A percentile compares a stretch with the other conserved stretches of the same genome.
These are phyloP conservation scores for Pancytospora philotis DNA, from an alignment of 371 early-diverging fungal species.

Conservation along the genomic window DNA sequence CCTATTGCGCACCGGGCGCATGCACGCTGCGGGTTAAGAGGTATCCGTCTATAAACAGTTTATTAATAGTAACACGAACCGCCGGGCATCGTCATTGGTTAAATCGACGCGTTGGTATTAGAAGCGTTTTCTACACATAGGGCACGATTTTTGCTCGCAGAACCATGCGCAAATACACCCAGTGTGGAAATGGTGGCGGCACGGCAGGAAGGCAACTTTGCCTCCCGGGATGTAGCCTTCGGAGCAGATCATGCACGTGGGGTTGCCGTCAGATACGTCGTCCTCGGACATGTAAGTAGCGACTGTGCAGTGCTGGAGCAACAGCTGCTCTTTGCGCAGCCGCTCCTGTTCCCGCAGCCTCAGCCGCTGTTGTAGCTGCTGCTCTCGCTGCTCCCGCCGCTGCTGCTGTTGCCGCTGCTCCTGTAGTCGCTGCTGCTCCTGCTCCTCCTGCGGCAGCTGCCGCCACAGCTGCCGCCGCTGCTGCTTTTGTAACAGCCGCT, in stretches of 20 bases:
- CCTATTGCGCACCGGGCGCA: no score
- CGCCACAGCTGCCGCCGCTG: no score
- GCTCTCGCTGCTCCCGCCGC: no score
- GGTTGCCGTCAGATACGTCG: conserved; percentile 56
- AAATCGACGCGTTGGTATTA: conserved; percentile 59
- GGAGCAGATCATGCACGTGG: conserved; percentile 59
- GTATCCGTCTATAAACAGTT: no score
- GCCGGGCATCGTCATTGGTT: background rate
- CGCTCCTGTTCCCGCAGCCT: no score
- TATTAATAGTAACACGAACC: no score
- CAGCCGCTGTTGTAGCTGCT: no score
- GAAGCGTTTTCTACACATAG: conserved; percentile 59
- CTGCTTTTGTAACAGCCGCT: no score
- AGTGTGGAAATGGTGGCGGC: conserved; percentile 60
- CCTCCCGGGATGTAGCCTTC: conserved; percentile 52
- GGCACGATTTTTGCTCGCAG: conserved; percentile 59
- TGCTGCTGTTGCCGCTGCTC: no score
- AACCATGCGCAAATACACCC: conserved; percentile 61
- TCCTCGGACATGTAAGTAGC: conserved; percentile 47
- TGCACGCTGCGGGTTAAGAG: no score
- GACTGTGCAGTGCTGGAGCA: conserved; percentile 57
- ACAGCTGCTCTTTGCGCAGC: conserved; percentile 54
- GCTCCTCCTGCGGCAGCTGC: no score
- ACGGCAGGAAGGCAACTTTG: conserved; percentile 57
- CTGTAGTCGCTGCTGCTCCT: no score